A percentile compares a stretch with the other conserved stretches of the same genome.
These are phyloP conservation scores for Nephromyces sp. DNA, from an alignment of 169 alveolate species.

Conservation along the genomic window DNA sequence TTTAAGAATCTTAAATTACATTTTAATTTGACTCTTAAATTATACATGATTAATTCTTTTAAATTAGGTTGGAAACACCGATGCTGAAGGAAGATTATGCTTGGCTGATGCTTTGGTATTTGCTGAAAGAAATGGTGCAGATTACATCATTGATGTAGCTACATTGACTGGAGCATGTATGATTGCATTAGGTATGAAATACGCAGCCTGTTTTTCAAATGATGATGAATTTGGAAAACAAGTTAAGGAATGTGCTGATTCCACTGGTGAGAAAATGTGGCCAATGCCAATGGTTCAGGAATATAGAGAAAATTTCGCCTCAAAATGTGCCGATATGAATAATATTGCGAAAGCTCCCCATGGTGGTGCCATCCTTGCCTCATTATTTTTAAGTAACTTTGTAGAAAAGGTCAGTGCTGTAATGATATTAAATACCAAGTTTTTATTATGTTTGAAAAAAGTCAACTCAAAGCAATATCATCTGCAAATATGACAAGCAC, in stretches of 20 bases:
- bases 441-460: background rate
- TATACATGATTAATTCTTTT: too few relatives aligned
- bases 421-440: background rate
- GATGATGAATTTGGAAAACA: background rate
- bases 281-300: conserved; percentile 74
- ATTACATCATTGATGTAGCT: conserved; percentile 79
- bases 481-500: background rate
- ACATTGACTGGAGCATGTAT: conserved; percentile 89
- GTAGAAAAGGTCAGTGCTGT: conserved; percentile 49
- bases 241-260: conserved; percentile 28
- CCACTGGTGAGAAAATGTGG: conserved; percentile 71
- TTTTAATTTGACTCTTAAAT: too few relatives aligned
- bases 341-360: conserved; percentile 46
- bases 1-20: too few relatives aligned
- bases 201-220: background rate
- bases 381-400: conserved; percentile 82
- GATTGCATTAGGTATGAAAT: conserved; percentile 66
- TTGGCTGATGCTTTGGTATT: conserved; percentile 90
- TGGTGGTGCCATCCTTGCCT: conserved; percentile 72
- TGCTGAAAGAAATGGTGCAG: conserved; percentile 72
- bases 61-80: conserved; percentile 91
- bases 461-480: background rate
- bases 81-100: conserved; percentile 94
- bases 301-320: conserved; percentile 55
- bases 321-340: conserved; percentile 76